Evolutionary conservation across 495 filamentous ascomycete species (phyloP), one percentile per base, ranked within the genome.

Genomic region (Aspergillus affinis): DNA sequence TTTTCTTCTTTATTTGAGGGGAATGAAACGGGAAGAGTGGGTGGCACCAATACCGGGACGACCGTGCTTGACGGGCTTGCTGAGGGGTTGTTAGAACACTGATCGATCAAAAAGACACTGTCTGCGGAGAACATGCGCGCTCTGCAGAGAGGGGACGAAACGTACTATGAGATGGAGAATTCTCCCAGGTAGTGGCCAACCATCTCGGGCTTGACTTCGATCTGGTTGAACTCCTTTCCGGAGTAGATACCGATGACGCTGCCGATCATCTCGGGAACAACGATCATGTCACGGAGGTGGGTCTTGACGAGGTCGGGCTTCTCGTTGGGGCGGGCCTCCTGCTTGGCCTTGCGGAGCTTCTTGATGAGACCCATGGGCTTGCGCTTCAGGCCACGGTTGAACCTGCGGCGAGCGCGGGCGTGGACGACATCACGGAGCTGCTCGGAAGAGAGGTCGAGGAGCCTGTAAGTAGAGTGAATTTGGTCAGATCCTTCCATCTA

Each of bases 151-250:
- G 49, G 41, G 48, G n/a, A n/a, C n/a, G n/a, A 51, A 61, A 92
- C 92, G 71, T 89, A 97, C 92, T 98, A 98, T 81, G 91, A 91
- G 81, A 98, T 98, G 63, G 91, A 96, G 85, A 98, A 98, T 83
- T 98, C 94, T 74, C 84, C 94, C 60, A 98, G 85, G 86, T 98
- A 98, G 85, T 96, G 92, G 74, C 94, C 94, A 81, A 98, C 94
- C 94, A 98, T 98, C 87, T 98, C 94, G 61, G 94, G 94, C 87
- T 96, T 96, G 82, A 98, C 94, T 79, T 98, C 94, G 68, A 98
- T 92, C 85, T 96, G 92, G 86, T 98, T 98, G 88, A 98, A 98
- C 82, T 97, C 95, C 87, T 98, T 98, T 77, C 94, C 94, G 62
- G 90, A 94, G 87, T 98, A 98, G 84, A 98, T 94, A 77, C 93